Base-by-base conservation (phyloP, 768 basidiomycete species). In the Gymnopilus dilepis region DNA sequence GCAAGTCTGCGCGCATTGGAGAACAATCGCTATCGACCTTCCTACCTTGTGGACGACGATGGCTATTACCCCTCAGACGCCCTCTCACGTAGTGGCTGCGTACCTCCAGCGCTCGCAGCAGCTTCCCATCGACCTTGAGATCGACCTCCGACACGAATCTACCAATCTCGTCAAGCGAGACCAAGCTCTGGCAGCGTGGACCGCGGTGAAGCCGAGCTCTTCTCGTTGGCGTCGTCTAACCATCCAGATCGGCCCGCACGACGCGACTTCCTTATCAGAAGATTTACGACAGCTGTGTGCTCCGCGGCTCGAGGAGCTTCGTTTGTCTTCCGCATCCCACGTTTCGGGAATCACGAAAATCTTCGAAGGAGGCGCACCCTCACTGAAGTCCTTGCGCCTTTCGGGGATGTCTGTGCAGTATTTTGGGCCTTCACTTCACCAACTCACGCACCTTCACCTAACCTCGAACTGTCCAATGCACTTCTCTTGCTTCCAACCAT, bases 1-100 rank as follows among this genome's bases (percentile, higher is more conserved):
- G 6, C 69, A 68, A 43, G 63, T 71, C 17, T 69, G 67, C 33
- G 62, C 60, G 17, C 61, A 67, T 45, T 71, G 70, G 70, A 65
- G 64, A 24, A 21, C 54, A n/a, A 52, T 65, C 2, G 62, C 63
- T 19, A 51, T 65, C 28, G 47, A 55, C 21, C 31, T 65, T 28
- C 50, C 69, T 11, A 52, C 30, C 6, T 31, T 71, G 21, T 71
- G 70, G 70, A 64, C 58, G 5, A 64, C 43, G 21, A 26, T 70
- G 9, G 33, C 47, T 12, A 50, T 67, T 15, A 57, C 65, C 6
- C 43, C 63, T 13, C 50, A 45, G 2, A 63, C 66, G 9, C 62
- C 70, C 24, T 51, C 63, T 38, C 30, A 65, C n/a, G 58, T 67
- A 21, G 54, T 67, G 22, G 41, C 60, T 6, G 50, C 63, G 24